Percentiles rank a stretch among this genome's conserved stretches.
phyloP scores from a whole-genome alignment of 352 stramenopile genomes.

The Saprolegnia parasitica region DNA sequence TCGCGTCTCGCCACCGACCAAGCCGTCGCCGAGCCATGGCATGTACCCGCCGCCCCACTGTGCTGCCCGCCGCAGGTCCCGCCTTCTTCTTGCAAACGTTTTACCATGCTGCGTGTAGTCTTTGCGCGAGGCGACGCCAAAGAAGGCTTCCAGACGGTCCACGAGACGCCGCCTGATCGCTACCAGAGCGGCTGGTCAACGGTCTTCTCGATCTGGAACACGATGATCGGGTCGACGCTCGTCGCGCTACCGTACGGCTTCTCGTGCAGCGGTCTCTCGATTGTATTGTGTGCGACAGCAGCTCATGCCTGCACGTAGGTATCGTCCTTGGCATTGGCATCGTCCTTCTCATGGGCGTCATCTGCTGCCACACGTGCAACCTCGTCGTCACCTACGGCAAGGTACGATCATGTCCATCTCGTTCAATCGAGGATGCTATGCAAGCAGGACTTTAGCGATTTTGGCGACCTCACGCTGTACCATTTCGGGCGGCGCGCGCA shows the following conservation, averaged over 20 bases:
- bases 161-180: not conserved
- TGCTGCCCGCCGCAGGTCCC: conserved; percentile 16
- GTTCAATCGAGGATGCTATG: not conserved
- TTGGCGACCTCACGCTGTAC: conserved; percentile 22
- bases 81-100: not conserved
- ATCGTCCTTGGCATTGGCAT: conserved; percentile 27
- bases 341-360: conserved; percentile 25
- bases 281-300: too few relatives aligned
- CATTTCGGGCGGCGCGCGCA: conserved; percentile 21
- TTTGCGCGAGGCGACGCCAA: conserved; percentile 15
- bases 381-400: conserved; percentile 27
- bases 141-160: not conserved
- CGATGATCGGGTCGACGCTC: conserved; percentile 31
- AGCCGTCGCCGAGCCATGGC: not conserved
- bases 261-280: conserved; percentile 15
- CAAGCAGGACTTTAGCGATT: conserved; percentile 20
- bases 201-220: conserved; percentile 32
- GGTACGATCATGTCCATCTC: not conserved
- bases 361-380: conserved; percentile 30
- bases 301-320: not conserved
- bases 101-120: not conserved
- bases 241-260: conserved; percentile 29
- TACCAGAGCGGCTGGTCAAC: conserved; percentile 26
- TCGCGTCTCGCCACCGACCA: conserved; percentile 14
- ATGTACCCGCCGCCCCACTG: conserved; percentile 18